Evolutionary conservation across 495 filamentous ascomycete species (phyloP).

Genomic region (Parachaetomium inaequale): DNA sequence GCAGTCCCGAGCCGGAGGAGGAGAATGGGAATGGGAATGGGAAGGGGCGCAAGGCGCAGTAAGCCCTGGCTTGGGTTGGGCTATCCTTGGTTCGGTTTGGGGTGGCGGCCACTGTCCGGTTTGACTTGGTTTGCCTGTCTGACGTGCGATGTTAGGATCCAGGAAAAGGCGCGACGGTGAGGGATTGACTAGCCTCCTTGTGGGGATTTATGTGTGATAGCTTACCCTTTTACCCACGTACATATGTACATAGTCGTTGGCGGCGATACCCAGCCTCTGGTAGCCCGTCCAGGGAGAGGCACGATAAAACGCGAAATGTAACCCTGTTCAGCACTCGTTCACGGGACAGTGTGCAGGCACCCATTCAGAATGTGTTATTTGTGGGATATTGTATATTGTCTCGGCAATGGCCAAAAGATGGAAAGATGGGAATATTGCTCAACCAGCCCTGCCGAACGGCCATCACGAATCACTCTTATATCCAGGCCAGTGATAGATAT

Average conservation of each 20-base stretch:
- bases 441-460: too few relatives aligned
- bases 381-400: too few relatives aligned
- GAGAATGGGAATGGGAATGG: slow-evolving; percentile 27
- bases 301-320: not conserved
- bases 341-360: too few relatives aligned
- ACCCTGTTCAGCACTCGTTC: too few relatives aligned
- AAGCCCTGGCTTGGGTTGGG: not conserved
- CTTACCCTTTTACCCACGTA: not conserved
- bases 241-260: not conserved
- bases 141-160: not conserved
- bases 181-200: not conserved
- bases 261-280: not conserved
- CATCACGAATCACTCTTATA: too few relatives aligned
- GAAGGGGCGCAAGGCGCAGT: slow-evolving; percentile 8
- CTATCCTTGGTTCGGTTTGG: not conserved
- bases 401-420: too few relatives aligned
- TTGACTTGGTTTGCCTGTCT: not conserved
- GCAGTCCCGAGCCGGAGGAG: slow-evolving; percentile 65
- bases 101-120: not conserved
- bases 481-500: too few relatives aligned
- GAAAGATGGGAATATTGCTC: too few relatives aligned
- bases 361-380: too few relatives aligned
- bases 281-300: not conserved
- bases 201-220: not conserved
- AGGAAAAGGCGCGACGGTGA: not conserved